phyloP scores from a whole-genome alignment of 225 moss, liverwort and hornwort genomes.

The Bryoerythrophyllum caledonicum region DNA sequence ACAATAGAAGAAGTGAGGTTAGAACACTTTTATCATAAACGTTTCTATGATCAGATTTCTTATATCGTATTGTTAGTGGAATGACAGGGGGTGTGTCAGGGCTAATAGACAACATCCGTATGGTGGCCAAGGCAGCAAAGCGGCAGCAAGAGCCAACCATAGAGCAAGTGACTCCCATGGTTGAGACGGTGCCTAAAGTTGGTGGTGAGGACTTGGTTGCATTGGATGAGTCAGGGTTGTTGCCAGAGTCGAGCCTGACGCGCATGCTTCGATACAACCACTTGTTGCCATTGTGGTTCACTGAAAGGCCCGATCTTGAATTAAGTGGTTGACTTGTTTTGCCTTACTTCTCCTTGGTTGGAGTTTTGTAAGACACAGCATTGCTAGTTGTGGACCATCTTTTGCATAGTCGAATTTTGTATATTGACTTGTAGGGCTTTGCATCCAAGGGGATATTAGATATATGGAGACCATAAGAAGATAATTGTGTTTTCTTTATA shows the following conservation, averaged over 20 bases:
- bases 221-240: slow-evolving; percentile 43
- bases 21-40: too few relatives aligned
- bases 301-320: slow-evolving; percentile 55
- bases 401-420: slow-evolving; percentile 22
- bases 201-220: slow-evolving; percentile 31
- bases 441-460: neutral
- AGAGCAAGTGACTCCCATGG: slow-evolving; percentile 11
- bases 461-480: neutral
- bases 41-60: neutral
- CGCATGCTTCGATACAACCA: slow-evolving; percentile 59
- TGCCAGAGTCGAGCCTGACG: slow-evolving; percentile 66
- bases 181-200: slow-evolving; percentile 44
- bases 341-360: neutral
- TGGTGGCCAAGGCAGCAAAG: slow-evolving; percentile 61
- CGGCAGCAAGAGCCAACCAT: slow-evolving; percentile 25
- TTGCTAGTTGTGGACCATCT: neutral
- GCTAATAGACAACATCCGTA: slow-evolving; percentile 78
- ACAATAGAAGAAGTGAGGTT: too few relatives aligned
- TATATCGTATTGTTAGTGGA: slow-evolving; percentile 2
- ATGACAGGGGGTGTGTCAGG: slow-evolving; percentile 67
- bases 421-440: neutral
- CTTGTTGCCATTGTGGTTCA: slow-evolving; percentile 50
- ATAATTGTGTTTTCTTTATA: neutral
- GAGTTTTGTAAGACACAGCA: slow-evolving; percentile 5
- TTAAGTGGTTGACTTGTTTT: slow-evolving; percentile 25